Base-by-base conservation (phyloP, 2,329 filamentous ascomycete genomes). In the Geosmithia morbida region DNA sequence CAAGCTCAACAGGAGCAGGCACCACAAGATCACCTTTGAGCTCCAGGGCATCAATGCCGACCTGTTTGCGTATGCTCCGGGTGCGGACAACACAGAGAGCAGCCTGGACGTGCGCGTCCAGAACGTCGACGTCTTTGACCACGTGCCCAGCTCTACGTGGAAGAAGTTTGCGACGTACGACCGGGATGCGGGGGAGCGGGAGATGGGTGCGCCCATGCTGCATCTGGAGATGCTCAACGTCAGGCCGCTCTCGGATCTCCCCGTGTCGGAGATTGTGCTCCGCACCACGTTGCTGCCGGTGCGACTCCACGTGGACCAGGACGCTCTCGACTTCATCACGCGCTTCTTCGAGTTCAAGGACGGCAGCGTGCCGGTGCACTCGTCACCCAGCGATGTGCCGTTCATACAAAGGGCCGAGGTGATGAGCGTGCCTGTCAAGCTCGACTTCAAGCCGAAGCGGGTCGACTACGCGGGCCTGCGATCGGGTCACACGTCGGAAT, bases 341-440 rank as follows among this genome's bases (percentile, higher is more conserved):
- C 81, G 92, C 2, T 98, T 98, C 69, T 98, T 98, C 57, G 89
- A 94, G 57, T 98, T 98, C 72, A 94, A 95, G 58, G 88, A 96
- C 55, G 85, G 89, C 41, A 67, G 67, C 2, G 66, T 67, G 8
- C 68, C 74, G 0, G 65, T 69, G 4, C 71, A 79, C 29, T 65
- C 69, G 2, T 75, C 79, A 1, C 74, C 79, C 2, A 80, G 80
- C 43, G 88, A 94, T 48, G 68, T 83, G 7, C 86, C 87, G 0
- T 98, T 96, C 62, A 70, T 98, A 1, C 90, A 97, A 60, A 78
- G 92, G 47, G 83, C 87, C 1, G 92, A 97, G 65, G 74, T 98
- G 44, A 85, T 87, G 53, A 79, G 85, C 3, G 77, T 98, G 20
- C 81, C 81, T 2, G 75, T 98, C 48, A 88, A 85, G 57, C 78